A percentile compares a stretch with the other conserved stretches of the same genome.
Conservation (phyloP, 441 rosid species). For the Pelargonium hybrid region DNA sequence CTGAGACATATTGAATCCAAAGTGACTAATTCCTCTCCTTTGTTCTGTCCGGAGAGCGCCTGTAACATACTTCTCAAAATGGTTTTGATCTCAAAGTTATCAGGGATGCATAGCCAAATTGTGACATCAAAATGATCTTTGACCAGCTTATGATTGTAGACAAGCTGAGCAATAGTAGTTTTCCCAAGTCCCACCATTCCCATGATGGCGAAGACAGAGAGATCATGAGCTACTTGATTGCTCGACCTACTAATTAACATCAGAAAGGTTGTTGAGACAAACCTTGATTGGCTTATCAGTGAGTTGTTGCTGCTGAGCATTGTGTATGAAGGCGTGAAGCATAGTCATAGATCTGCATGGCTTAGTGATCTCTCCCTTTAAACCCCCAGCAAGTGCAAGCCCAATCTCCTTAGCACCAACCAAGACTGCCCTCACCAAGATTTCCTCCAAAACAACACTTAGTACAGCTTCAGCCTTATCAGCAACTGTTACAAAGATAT, state of each 20-base stretch:
- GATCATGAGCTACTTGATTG: background rate
- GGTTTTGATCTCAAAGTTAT: background rate
- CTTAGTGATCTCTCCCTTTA: background rate
- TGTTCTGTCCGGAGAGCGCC: background rate
- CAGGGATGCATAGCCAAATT: conserved; percentile 10
- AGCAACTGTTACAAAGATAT: too few species aligned
- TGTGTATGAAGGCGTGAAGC: background rate
- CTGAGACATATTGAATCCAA: background rate
- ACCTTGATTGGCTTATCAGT: background rate
- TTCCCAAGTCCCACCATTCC: conserved; percentile 20
- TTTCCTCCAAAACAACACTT: too few species aligned
- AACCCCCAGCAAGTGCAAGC: background rate
- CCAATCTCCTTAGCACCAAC: too few species aligned
- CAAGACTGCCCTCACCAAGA: too few species aligned
- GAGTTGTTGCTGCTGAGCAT: conserved; percentile 4
- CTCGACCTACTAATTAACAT: background rate
- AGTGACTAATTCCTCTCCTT: background rate
- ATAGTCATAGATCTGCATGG: background rate
- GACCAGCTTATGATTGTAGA: background rate
- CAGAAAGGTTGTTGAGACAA: background rate
- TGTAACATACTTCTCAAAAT: background rate
- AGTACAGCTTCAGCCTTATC: too few species aligned
- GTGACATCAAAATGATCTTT: background rate
- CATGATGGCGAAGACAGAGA: conserved; percentile 4
- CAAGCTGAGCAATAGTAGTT: conserved; percentile 3